Evolutionary conservation across 1,139 yeast species (phyloP), one percentile per base, ranked within the genome.

Genomic region (Kazachstania sp.): DNA sequence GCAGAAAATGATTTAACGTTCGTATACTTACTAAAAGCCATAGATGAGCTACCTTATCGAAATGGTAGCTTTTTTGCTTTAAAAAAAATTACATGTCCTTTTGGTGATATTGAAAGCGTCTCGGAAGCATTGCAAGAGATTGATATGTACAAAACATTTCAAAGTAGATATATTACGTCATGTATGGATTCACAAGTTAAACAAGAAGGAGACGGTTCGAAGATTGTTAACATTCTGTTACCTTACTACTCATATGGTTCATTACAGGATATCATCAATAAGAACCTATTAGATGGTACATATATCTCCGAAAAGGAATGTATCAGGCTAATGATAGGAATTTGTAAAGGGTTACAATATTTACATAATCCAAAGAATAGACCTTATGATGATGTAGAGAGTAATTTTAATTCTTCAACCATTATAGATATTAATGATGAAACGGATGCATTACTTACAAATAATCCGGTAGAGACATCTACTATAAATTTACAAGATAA

Each of bases 1-100:
- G 95, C 95, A 8, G 97, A 88, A 67, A 95, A 95, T 1, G 95
- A 95, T 6, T 85, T 85, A 60, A 82, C 95, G 1, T 87, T 84
- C 58, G 95, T 87, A n/a, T 90, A 90, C 60, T 70, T 87, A 35
- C 95, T 87, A 8, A 73, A 75, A 55, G 73, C 79, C 34, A 64
- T 50, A 41, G 49, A 52, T 16, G 37, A 37, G 16, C 37, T 37
- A 8, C 47, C 37, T 20, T 36, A 69, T 49, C 59, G 58, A 20
- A 70, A 71, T 43, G 74, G 75, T 45, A 72, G 78, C 29, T 61
- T 69, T 23, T 85, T 78, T 59, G 96, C 96, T 2, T 68, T 90
- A 58, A 88, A 90, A 68, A 84, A 86, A 69, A 86, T 87, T 47
- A 71, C 90, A 51, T 88, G 97, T 63, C 90, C 95, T 1, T 86